Conservation (phyloP, 2,329 filamentous ascomycete species). For the Fusarium hainanense region DNA sequence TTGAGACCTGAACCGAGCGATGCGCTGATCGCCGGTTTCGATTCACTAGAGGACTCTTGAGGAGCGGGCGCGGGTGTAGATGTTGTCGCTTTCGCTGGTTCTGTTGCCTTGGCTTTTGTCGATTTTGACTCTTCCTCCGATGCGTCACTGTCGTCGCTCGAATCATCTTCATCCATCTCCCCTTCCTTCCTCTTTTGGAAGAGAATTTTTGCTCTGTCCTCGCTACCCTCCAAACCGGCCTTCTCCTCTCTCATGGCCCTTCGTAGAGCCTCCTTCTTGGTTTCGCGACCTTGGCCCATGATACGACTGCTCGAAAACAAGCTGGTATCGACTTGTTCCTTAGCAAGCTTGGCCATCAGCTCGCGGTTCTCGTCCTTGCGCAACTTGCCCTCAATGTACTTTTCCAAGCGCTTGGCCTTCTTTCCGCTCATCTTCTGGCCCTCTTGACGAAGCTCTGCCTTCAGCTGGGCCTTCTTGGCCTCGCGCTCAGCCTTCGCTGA, state of each 20-base stretch:
- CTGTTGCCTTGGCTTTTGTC: neutral
- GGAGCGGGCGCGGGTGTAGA: neutral
- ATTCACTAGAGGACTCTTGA: constrained; percentile 1
- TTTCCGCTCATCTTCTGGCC: constrained; percentile 69
- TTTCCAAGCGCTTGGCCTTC: constrained; percentile 74
- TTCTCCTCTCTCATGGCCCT: constrained; percentile 72
- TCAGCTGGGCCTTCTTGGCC: constrained; percentile 66
- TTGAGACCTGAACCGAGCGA: constrained; percentile 82
- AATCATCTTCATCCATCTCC: constrained; percentile 44
- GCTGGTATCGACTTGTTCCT: constrained; percentile 82
- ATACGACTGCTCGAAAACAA: constrained; percentile 81
- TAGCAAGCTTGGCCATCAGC: constrained; percentile 84
- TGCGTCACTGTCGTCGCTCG: constrained; percentile 31
- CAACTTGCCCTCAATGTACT: constrained; percentile 87
- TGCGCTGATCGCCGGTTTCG: constrained; percentile 10
- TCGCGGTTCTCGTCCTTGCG: constrained; percentile 92
- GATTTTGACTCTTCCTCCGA: constrained; percentile 8
- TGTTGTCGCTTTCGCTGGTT: neutral
- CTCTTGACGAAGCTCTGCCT: constrained; percentile 63
- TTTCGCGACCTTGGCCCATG: constrained; percentile 77
- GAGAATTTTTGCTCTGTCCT: constrained; percentile 66
- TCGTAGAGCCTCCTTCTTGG: constrained; percentile 74
- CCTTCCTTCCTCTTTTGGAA: constrained; percentile 56
- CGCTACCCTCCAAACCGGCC: constrained; percentile 69
- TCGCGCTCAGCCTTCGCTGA: constrained; percentile 62